phyloP scores from a whole-genome alignment of 2,329 filamentous ascomycete species.

The Huntiella abstrusa region DNA sequence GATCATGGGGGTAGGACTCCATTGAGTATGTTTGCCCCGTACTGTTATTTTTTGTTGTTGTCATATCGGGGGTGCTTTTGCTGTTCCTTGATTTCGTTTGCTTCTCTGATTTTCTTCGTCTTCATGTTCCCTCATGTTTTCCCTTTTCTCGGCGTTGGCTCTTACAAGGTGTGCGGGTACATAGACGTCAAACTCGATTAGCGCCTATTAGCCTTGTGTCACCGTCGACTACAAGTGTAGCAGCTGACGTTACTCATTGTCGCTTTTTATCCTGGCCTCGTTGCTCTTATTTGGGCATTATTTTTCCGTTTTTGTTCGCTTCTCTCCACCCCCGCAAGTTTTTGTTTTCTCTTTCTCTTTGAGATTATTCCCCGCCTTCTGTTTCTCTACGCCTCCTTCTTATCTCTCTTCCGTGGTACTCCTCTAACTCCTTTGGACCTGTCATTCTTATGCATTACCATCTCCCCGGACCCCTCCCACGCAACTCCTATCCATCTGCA shows the following conservation, averaged over 20 bases:
- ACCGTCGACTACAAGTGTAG: conserved; percentile 6
- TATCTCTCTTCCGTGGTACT: neutral
- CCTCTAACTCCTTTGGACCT: no score
- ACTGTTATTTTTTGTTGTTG: neutral
- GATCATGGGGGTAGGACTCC: no score
- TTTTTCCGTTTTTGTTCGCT: neutral
- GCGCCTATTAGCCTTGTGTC: conserved; percentile 4
- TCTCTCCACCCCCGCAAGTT: neutral
- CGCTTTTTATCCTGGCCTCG: no score
- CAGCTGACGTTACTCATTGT: no score
- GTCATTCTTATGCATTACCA: no score
- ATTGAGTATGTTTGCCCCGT: no score
- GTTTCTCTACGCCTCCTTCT: neutral
- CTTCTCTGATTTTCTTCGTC: neutral
- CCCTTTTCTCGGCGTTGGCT: neutral
- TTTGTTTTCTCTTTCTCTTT: neutral
- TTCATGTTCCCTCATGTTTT: neutral
- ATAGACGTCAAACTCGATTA: no score
- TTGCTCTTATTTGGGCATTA: neutral
- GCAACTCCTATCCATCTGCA: no score
- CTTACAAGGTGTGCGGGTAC: no score
- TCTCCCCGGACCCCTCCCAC: no score
- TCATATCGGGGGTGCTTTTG: neutral
- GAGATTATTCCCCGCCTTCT: neutral
- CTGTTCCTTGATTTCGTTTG: neutral